These are phyloP conservation scores for Leccinum obscurum DNA, from an alignment of 768 basidiomycete species.

Conservation along the genomic window DNA sequence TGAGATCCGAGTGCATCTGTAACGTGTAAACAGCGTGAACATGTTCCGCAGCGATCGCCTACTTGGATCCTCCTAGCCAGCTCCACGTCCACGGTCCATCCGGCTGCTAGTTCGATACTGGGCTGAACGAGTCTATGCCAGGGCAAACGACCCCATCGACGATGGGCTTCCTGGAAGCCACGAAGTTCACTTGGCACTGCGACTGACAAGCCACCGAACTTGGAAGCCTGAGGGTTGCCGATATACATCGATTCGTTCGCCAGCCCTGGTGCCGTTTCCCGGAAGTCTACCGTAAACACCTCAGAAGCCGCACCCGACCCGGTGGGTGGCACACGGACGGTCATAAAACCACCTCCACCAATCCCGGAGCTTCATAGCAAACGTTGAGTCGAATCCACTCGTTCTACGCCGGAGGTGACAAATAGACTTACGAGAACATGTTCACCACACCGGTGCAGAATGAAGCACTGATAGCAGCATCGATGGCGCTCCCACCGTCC, in stretches of 20 bases:
- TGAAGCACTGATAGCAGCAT: conserved; percentile 77
- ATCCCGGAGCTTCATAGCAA: conserved; percentile 61
- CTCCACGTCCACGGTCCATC: conserved; percentile 80
- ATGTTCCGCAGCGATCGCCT: conserved; percentile 23
- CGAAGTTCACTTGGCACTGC: conserved; percentile 90
- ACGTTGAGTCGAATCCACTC: background rate
- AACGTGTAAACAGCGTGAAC: conserved; percentile 1
- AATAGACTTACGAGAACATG: conserved; percentile 76
- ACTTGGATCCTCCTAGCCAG: conserved; percentile 73
- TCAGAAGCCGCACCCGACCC: conserved; percentile 46
- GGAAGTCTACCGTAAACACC: conserved; percentile 79
- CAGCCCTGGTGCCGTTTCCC: conserved; percentile 79
- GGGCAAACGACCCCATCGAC: conserved; percentile 75
- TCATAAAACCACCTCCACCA: conserved; percentile 89
- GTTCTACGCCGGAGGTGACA: background rate
- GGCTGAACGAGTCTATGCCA: conserved; percentile 83
- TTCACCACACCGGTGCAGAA: conserved; percentile 84
- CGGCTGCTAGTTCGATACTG: conserved; percentile 67
- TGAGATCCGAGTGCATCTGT: conserved; percentile 48
- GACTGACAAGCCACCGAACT: conserved; percentile 80
- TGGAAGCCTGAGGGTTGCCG: conserved; percentile 50
- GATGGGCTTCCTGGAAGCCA: conserved; percentile 82
- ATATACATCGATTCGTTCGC: conserved; percentile 79
- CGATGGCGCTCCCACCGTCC: conserved; percentile 88
- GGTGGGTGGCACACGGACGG: conserved; percentile 68